Conservation (phyloP, 1,139 yeast species). For the Kluyveromyces sp. region DNA sequence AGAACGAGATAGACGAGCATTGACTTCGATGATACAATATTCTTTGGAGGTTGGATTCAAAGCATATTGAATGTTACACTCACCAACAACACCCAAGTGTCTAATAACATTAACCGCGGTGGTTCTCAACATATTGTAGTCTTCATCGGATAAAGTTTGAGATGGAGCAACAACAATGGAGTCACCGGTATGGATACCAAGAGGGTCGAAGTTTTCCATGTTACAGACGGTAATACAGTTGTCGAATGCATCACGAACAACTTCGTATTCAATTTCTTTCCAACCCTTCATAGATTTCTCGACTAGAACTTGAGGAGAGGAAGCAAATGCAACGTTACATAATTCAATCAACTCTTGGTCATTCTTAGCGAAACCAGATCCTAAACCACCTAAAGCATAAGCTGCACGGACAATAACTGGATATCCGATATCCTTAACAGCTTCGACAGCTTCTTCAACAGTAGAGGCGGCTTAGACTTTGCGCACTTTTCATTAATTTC, state of each 20-base stretch:
- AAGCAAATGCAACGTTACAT: constrained; percentile 88
- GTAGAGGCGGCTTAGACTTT: constrained; percentile 74
- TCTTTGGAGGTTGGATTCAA: constrained; percentile 90
- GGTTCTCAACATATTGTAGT: constrained; percentile 95
- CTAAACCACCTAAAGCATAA: constrained; percentile 93
- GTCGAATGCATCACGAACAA: constrained; percentile 93
- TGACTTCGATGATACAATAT: constrained; percentile 95
- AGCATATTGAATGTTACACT: constrained; percentile 97
- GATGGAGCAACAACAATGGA: constrained; percentile 99
- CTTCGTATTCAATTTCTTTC: constrained; percentile 99
- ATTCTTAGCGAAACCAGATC: constrained; percentile 96
- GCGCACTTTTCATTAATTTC: constrained; percentile 95
- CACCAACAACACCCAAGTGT: constrained; percentile 98
- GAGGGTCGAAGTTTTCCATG: constrained; percentile 98
- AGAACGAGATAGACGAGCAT: constrained; percentile 95
- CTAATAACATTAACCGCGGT: constrained; percentile 96
- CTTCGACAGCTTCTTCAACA: constrained; percentile 73
- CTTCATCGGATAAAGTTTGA: constrained; percentile 94
- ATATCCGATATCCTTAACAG: constrained; percentile 82
- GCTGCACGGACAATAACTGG: constrained; percentile 98
- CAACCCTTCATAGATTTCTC: constrained; percentile 98
- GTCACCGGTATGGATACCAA: constrained; percentile 98
- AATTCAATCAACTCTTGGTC: constrained; percentile 74
- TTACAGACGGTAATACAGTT: constrained; percentile 99
- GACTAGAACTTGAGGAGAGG: constrained; percentile 91